Evolutionary conservation across 2,329 filamentous ascomycete genomes (phyloP), one percentile per base, ranked within the genome.

Genomic region (Ascocoryne sarcoides): DNA sequence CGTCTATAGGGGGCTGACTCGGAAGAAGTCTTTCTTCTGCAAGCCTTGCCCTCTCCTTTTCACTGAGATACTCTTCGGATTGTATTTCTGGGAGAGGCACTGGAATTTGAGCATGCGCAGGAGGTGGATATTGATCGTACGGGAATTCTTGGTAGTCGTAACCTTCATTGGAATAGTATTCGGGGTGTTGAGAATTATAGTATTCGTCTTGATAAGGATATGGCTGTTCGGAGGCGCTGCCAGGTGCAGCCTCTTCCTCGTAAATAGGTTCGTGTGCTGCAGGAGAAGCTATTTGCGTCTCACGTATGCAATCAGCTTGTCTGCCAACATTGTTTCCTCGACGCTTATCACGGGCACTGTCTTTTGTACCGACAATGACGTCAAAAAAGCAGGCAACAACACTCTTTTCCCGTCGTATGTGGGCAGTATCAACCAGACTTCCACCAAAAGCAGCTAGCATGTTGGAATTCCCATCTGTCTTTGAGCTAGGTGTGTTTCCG

Each of bases 311-410:
- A 14, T 52, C 48, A 39, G 43, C 46, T 20, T 38, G 35, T 20
- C 29, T 41, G 4, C 21, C 34, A n/a, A 37, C 41, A 20, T 46
- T 55, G 26, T 48, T 49, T 4, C 47, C 55, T 36, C 50, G 49
- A 40, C 47, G 43, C 46, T 59, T 42, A 41, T 52, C 49, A 36
- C 62, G 59, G 32, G 60, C 59, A 51, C 79, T 90, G 60, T 98
- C 89, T 26, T 75, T 74, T 0, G 88, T 95, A 1, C 92, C 92
- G 15, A 96, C 79, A 1, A 94, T 70, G 10, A 95, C 75, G 59
- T 95, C 88, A 53, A 95, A 90, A 0, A 82, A 72, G 40, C 88
- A 84, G 1, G 81, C 82, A 16, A 95, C 81, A n/a, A 96, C 87
- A 7, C 86, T 87, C 58, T 95, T 95, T 58, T 94, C 87, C 30